Evolutionary conservation across 441 rosid species (phyloP).

Genomic region (Pelargonium cotyledonis): DNA sequence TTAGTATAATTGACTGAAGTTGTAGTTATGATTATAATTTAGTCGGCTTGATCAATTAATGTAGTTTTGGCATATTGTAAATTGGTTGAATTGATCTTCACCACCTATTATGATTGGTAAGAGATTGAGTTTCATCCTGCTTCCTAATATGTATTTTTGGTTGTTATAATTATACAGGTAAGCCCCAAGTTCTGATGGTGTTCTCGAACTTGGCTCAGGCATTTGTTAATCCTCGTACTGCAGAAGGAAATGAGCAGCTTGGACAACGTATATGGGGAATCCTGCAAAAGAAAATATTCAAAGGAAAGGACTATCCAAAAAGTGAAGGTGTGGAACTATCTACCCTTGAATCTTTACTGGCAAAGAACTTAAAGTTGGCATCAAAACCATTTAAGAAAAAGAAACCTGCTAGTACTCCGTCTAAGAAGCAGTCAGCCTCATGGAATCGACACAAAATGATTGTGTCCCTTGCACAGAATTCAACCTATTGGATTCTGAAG

Average conservation of each 20-base stretch:
- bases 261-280: slow-evolving; percentile 88
- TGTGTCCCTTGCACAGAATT: slow-evolving; percentile 59
- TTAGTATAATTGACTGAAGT: too few relatives aligned
- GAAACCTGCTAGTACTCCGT: slow-evolving; percentile 45
- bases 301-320: slow-evolving; percentile 66
- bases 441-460: slow-evolving; percentile 67
- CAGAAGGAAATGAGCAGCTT: slow-evolving; percentile 84
- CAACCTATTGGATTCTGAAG: slow-evolving; percentile 74
- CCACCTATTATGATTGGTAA: neutral
- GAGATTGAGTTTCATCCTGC: neutral
- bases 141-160: neutral
- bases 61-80: neutral
- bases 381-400: slow-evolving; percentile 84
- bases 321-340: slow-evolving; percentile 45
- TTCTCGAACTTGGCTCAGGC: slow-evolving; percentile 71
- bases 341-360: slow-evolving; percentile 54
- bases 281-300: slow-evolving; percentile 77
- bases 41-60: too few relatives aligned
- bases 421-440: slow-evolving; percentile 66
- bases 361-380: slow-evolving; percentile 70
- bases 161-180: slow-evolving; percentile 37
- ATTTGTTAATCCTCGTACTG: slow-evolving; percentile 57
- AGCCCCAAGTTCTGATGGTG: slow-evolving; percentile 70
- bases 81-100: neutral
- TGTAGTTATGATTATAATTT: too few relatives aligned